These are phyloP conservation scores for Ceratocystis albifundus DNA, from an alignment of 2,329 filamentous ascomycete species.

Conservation along the genomic window DNA sequence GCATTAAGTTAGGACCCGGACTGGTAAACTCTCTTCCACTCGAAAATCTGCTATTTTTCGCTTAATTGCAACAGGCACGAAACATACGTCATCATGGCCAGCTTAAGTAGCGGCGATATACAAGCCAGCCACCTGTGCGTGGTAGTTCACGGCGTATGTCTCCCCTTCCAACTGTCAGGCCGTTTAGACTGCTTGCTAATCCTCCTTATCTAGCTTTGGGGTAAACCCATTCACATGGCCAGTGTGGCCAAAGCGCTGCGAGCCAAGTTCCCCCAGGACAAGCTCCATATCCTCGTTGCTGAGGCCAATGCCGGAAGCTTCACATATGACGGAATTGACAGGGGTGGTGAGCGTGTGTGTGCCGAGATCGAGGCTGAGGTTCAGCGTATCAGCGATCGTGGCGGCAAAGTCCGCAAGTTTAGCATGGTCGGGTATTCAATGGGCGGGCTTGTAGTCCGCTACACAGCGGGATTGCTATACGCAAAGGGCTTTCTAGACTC, in stretches of 20 bases:
- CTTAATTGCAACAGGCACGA: neutral
- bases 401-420: constrained; percentile 64
- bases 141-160: constrained; percentile 60
- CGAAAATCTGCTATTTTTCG: neutral
- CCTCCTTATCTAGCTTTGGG: constrained; percentile 50
- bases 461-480: constrained; percentile 73
- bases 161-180: neutral
- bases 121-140: constrained; percentile 62
- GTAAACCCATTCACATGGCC: constrained; percentile 61
- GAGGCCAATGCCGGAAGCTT: constrained; percentile 63
- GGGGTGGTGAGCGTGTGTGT: constrained; percentile 55
- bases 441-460: constrained; percentile 75
- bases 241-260: constrained; percentile 56
- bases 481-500: constrained; percentile 68
- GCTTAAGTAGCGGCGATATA: constrained; percentile 40
- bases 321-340: constrained; percentile 59
- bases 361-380: constrained; percentile 56
- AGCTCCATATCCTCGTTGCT: constrained; percentile 57
- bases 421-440: constrained; percentile 85
- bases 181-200: constrained; percentile 23
- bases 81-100: constrained; percentile 13
- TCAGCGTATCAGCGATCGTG: constrained; percentile 44
- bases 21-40: neutral
- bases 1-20: neutral
- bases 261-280: constrained; percentile 47